Conservation (phyloP, 179 eudicot genomes). For the Sideroxylon spinosum region DNA sequence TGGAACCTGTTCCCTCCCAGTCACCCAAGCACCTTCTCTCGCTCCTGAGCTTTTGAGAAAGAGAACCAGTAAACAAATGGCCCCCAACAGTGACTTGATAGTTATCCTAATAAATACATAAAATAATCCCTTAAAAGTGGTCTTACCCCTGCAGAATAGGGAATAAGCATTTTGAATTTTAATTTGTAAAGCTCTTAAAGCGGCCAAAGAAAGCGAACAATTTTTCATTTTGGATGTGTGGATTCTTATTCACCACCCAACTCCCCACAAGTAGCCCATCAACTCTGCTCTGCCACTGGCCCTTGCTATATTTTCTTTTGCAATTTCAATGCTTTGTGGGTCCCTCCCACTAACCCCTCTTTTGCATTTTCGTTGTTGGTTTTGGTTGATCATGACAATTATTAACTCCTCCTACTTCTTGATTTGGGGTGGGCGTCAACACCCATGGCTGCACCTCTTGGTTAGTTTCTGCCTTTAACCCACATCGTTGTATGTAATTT, state of each 20-base stretch:
- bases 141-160: no score
- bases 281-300: slow-evolving; percentile 23
- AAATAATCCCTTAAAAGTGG: no score
- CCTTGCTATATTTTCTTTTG: slow-evolving; percentile 15
- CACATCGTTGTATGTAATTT: background rate
- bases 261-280: slow-evolving; percentile 30
- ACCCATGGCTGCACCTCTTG: slow-evolving; percentile 39
- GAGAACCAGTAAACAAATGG: no score
- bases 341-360: slow-evolving; percentile 40
- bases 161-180: slow-evolving; percentile 12
- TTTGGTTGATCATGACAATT: slow-evolving; percentile 37
- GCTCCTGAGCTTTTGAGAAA: no score
- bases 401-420: slow-evolving; percentile 31
- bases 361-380: slow-evolving; percentile 31
- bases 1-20: no score
- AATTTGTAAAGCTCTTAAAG: slow-evolving; percentile 9
- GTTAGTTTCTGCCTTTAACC: slow-evolving; percentile 29
- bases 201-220: slow-evolving; percentile 24
- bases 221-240: slow-evolving; percentile 42
- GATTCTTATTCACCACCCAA: slow-evolving; percentile 66
- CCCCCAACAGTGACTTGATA: background rate
- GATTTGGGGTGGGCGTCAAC: slow-evolving; percentile 30
- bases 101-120: background rate
- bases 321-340: slow-evolving; percentile 44
- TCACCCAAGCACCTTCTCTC: no score